Percentiles rank a stretch among this genome's conserved stretches.
Evolutionary conservation across 1,284 basidiomycete species (phyloP).

Genomic region (Boletus calvinii): DNA sequence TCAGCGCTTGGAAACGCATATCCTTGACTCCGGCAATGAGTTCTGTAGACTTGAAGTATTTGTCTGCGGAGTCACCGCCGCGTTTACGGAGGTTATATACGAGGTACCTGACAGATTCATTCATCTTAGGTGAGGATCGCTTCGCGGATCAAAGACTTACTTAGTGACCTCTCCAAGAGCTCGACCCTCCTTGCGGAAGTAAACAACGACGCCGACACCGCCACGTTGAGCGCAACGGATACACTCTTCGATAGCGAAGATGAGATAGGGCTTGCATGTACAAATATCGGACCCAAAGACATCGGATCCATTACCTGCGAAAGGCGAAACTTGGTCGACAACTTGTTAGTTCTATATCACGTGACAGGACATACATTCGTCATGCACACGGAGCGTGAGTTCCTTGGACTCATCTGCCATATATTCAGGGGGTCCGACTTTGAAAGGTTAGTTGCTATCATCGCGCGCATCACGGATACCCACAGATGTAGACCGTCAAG

Average conservation of each 20-base stretch:
- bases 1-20: conserved; percentile 92
- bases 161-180: conserved; percentile 93
- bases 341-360: background rate
- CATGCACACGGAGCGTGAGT: conserved; percentile 90
- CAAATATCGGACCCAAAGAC: conserved; percentile 93
- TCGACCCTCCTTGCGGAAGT: conserved; percentile 93
- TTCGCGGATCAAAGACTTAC: conserved; percentile 38
- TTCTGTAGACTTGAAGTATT: conserved; percentile 94
- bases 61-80: conserved; percentile 87
- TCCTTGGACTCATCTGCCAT: conserved; percentile 81
- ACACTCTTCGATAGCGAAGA: conserved; percentile 93
- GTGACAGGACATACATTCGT: conserved; percentile 70
- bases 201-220: conserved; percentile 90
- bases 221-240: conserved; percentile 84
- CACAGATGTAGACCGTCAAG: conserved; percentile 92
- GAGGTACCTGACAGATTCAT: conserved; percentile 56
- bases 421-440: conserved; percentile 81
- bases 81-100: conserved; percentile 96
- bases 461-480: conserved; percentile 20
- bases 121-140: background rate
- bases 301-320: conserved; percentile 75
- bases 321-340: background rate
- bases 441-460: conserved; percentile 3
- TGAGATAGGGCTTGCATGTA: conserved; percentile 92
- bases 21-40: conserved; percentile 94